Conservation (phyloP, 306 rosid species). For the Corylus avellana region DNA sequence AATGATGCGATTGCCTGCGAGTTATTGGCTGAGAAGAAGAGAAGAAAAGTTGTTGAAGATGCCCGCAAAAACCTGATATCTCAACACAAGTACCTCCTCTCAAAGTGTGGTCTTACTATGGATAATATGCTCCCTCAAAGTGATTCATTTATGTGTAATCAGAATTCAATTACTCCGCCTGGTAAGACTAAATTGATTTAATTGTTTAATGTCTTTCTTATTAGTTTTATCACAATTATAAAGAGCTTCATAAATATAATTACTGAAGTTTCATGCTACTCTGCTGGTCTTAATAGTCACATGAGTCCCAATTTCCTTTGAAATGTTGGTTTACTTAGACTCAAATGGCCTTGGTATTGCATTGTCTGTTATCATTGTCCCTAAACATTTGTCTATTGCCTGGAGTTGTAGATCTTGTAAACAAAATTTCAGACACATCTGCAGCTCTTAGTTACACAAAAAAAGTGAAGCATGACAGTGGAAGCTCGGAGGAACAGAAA, state of each 20-base stretch:
- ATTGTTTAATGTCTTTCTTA: not conserved
- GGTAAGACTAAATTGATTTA: constrained; percentile 42
- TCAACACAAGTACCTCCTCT: constrained; percentile 57
- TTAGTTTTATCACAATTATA: not conserved
- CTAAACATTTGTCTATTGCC: constrained; percentile 18
- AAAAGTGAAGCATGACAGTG: constrained; percentile 41
- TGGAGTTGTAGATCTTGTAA: constrained; percentile 46
- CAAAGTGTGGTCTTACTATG: constrained; percentile 55
- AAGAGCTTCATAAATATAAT: not conserved
- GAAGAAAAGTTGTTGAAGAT: constrained; percentile 34
- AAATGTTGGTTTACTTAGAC: not conserved
- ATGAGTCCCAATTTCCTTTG: not conserved
- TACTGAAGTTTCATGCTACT: not conserved
- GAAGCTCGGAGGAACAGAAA: constrained; percentile 36
- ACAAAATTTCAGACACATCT: constrained; percentile 40
- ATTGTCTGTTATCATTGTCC: constrained; percentile 13
- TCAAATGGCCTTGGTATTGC: constrained; percentile 16
- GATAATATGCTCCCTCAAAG: constrained; percentile 51
- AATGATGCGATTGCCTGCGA: constrained; percentile 40
- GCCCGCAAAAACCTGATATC: constrained; percentile 72
- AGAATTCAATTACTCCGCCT: constrained; percentile 38
- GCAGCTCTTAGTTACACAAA: constrained; percentile 28
- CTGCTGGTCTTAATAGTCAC: not conserved
- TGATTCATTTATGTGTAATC: constrained; percentile 34
- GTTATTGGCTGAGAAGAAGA: constrained; percentile 53